A percentile compares a stretch with the other conserved stretches of the same genome.
These are phyloP conservation scores for Diaporthe sp. DNA, from an alignment of 2,329 filamentous ascomycete species.

Conservation along the genomic window DNA sequence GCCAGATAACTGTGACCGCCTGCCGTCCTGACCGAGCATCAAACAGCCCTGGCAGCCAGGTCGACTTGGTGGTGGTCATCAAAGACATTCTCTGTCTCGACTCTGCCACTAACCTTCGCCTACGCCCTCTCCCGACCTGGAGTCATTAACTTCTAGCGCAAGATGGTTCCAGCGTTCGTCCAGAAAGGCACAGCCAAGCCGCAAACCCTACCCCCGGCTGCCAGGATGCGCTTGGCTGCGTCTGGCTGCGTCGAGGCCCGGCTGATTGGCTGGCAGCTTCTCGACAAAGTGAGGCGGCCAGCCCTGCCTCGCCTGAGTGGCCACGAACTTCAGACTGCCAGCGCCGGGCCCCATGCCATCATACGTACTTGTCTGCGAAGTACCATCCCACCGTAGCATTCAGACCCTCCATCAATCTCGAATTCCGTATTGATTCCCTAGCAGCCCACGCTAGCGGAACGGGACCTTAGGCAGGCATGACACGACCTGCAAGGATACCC, in stretches of 20 bases:
- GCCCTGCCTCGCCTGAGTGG: conserved; percentile 36
- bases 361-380: not conserved
- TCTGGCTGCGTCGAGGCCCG: not conserved
- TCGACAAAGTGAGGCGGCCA: conserved; percentile 35
- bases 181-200: conserved; percentile 11
- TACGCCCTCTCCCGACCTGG: not conserved
- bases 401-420: conserved; percentile 5
- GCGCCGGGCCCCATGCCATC: conserved; percentile 36
- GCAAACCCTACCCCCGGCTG: not conserved
- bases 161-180: conserved; percentile 2
- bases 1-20: no score
- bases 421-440: conserved; percentile 8
- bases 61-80: not conserved
- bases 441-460: conserved; percentile 17
- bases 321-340: conserved; percentile 28
- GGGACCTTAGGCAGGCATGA: conserved; percentile 9
- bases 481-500: conserved; percentile 19
- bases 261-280: conserved; percentile 34
- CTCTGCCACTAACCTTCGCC: not conserved
- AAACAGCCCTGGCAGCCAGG: not conserved
- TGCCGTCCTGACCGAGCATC: not conserved
- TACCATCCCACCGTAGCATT: conserved; percentile 11
- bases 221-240: conserved; percentile 9
- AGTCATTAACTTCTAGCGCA: not conserved
- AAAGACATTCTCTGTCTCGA: conserved; percentile 10